phyloP scores from a whole-genome alignment of 257 asterid genomes.

The Nicotiana obtusifolia region DNA sequence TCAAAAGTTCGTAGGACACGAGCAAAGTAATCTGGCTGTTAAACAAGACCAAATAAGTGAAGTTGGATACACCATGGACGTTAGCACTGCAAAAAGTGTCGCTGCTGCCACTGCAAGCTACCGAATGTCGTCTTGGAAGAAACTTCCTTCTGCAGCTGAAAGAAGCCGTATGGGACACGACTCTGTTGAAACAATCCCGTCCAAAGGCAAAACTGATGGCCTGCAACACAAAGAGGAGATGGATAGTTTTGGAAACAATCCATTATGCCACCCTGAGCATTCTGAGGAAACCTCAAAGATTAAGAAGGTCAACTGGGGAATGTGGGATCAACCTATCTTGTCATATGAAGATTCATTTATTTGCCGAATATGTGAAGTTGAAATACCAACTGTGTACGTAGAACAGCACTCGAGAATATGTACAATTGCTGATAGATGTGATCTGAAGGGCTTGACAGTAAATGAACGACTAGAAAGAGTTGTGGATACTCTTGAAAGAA shows the following conservation, averaged over 20 bases:
- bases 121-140: conserved; percentile 97
- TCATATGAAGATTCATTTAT: conserved; percentile 81
- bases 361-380: conserved; percentile 97
- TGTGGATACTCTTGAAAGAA: conserved; percentile 76
- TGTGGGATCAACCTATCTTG: conserved; percentile 69
- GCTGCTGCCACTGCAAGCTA: conserved; percentile 71
- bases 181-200: conserved; percentile 36
- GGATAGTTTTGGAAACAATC: conserved; percentile 36
- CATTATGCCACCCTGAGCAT: conserved; percentile 34
- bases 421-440: conserved; percentile 94
- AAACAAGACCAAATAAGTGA: conserved; percentile 44
- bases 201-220: conserved; percentile 34
- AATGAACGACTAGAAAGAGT: conserved; percentile 86
- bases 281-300: conserved; percentile 45
- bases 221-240: conserved; percentile 34
- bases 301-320: conserved; percentile 56
- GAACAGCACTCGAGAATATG: conserved; percentile 95
- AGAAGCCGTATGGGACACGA: conserved; percentile 46
- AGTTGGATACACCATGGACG: conserved; percentile 37
- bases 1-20: conserved; percentile 35
- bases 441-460: conserved; percentile 79
- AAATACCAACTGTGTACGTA: conserved; percentile 86
- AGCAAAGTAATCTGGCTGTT: conserved; percentile 21
- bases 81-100: conserved; percentile 57
- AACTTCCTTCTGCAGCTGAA: conserved; percentile 75